phyloP scores from a whole-genome alignment of 192 early-diverging fungal genomes.

The Coemansia aciculifera region DNA sequence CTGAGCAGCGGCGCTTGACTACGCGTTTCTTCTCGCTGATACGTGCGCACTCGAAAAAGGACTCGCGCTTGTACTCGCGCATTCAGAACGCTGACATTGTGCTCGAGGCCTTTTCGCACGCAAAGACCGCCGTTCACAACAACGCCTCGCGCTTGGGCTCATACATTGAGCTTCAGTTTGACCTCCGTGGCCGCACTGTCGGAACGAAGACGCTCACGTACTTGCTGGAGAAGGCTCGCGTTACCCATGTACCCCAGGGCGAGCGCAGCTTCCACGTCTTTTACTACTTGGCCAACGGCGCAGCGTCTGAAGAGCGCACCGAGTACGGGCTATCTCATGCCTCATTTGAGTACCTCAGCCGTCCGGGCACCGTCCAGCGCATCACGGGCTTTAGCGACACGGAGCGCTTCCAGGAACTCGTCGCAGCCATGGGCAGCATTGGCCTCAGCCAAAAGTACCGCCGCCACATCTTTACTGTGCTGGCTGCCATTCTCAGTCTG shows the following conservation, averaged over 20 bases:
- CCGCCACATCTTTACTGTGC: slow-evolving; percentile 79
- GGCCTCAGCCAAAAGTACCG: slow-evolving; percentile 81
- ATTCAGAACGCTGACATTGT: slow-evolving; percentile 69
- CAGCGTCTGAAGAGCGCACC: slow-evolving; percentile 69
- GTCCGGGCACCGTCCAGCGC: slow-evolving; percentile 59
- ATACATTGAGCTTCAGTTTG: slow-evolving; percentile 87
- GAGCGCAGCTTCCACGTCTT: slow-evolving; percentile 94
- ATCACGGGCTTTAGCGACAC: slow-evolving; percentile 62
- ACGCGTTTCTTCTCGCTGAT: slow-evolving; percentile 67
- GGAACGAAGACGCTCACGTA: slow-evolving; percentile 86
- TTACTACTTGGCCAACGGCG: slow-evolving; percentile 86
- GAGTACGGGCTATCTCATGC: slow-evolving; percentile 56
- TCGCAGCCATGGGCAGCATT: slow-evolving; percentile 79
- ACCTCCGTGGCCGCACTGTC: slow-evolving; percentile 80
- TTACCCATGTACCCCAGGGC: slow-evolving; percentile 63
- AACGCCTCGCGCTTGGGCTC: slow-evolving; percentile 84
- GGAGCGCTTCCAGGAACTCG: slow-evolving; percentile 67
- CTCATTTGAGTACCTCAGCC: slow-evolving; percentile 58
- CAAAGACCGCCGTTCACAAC: slow-evolving; percentile 70
- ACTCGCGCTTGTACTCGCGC: slow-evolving; percentile 65
- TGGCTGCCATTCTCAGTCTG: slow-evolving; percentile 84
- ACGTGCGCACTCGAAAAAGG: slow-evolving; percentile 71
- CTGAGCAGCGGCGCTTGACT: slow-evolving; percentile 65
- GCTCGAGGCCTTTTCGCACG: slow-evolving; percentile 86
- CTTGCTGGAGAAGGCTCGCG: slow-evolving; percentile 83